Percentiles rank a stretch among this genome's conserved stretches.
phyloP scores from a whole-genome alignment of 257 asterid genomes.

The Penstemon eatonii region DNA sequence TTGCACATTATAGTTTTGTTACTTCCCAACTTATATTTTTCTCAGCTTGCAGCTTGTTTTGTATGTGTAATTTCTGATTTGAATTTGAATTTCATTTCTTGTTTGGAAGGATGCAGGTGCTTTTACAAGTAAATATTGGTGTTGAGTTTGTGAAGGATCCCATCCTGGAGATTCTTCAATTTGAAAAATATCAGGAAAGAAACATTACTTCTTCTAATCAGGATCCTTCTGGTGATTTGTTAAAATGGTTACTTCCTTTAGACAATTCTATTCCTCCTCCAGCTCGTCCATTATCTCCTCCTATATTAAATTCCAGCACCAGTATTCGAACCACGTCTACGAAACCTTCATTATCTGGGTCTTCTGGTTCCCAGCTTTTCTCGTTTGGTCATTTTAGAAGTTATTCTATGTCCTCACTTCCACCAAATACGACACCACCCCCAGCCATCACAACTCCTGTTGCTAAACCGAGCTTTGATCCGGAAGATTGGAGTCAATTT shows the following conservation, averaged over 20 bases:
- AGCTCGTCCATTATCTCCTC: constrained; percentile 68
- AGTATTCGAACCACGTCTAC: constrained; percentile 69
- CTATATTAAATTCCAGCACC: constrained; percentile 62
- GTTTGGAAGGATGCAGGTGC: constrained; percentile 99
- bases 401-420: constrained; percentile 95
- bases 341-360: constrained; percentile 55
- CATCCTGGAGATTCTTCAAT: constrained; percentile 90
- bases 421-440: constrained; percentile 61
- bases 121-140: constrained; percentile 88
- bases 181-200: constrained; percentile 72
- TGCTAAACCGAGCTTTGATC: constrained; percentile 53
- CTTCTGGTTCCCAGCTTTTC: constrained; percentile 87
- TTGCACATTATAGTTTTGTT: background rate
- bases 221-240: constrained; percentile 77
- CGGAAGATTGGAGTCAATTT: constrained; percentile 79
- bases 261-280: constrained; percentile 80
- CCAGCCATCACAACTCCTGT: constrained; percentile 52
- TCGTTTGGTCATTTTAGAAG: constrained; percentile 92
- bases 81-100: constrained; percentile 60
- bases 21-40: constrained; percentile 12
- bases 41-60: constrained; percentile 18
- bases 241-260: constrained; percentile 95
- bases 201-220: constrained; percentile 41
- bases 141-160: constrained; percentile 76
- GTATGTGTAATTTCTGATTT: constrained; percentile 44